A percentile compares a stretch with the other conserved stretches of the same genome.
Conservation (phyloP, 2,329 filamentous ascomycete genomes). For the Fusarium irregulare region DNA sequence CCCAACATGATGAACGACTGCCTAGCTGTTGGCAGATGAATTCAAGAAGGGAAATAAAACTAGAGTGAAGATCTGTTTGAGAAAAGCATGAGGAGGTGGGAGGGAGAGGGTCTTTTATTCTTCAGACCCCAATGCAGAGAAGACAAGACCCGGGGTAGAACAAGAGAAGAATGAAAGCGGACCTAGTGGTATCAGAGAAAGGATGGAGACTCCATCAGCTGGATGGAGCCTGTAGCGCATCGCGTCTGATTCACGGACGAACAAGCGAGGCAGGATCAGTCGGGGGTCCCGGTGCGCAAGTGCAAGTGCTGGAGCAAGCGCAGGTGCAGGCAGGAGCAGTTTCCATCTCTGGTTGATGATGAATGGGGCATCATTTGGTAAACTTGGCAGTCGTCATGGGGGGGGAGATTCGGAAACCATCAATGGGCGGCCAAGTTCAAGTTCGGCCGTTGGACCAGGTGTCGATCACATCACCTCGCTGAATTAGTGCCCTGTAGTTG, state of each 20-base stretch:
- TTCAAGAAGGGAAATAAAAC: constrained; percentile 8
- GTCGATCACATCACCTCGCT: constrained; percentile 21
- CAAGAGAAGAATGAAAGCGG: constrained; percentile 16
- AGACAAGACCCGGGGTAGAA: constrained; percentile 8
- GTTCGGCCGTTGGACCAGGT: constrained; percentile 7
- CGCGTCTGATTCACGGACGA: constrained; percentile 1
- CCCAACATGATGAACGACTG: constrained; percentile 43
- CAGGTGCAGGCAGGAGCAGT: not conserved
- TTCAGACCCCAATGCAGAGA: not conserved
- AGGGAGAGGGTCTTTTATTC: constrained; percentile 39
- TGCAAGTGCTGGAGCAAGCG: not conserved
- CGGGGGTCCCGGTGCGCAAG: constrained; percentile 22
- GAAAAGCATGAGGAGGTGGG: constrained; percentile 17
- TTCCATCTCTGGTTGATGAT: constrained; percentile 14
- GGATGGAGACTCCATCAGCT: constrained; percentile 1
- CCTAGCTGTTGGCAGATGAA: constrained; percentile 17
- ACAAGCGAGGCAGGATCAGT: constrained; percentile 4
- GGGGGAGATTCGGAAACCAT: constrained; percentile 13
- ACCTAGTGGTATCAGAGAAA: constrained; percentile 16
- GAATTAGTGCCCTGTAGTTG: constrained; percentile 6
- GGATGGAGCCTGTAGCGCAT: not conserved
- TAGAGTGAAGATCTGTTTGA: constrained; percentile 23
- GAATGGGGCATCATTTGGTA: constrained; percentile 24
- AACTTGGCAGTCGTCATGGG: constrained; percentile 49
- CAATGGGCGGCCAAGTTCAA: constrained; percentile 7